Conservation (phyloP, 306 rosid genomes). For the Vigna mungo region DNA sequence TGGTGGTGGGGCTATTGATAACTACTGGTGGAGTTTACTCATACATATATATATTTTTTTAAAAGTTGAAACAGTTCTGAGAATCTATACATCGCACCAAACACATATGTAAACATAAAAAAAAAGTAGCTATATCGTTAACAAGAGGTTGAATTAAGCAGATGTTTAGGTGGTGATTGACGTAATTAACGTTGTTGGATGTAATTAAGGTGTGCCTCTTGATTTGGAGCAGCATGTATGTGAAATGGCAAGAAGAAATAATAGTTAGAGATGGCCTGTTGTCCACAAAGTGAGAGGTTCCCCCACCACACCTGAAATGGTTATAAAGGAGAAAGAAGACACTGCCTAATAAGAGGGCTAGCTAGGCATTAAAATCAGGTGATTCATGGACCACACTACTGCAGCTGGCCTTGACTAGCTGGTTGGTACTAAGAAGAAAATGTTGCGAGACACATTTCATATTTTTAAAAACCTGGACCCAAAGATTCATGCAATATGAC, state of each 20-base stretch:
- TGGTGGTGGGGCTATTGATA: too few species aligned
- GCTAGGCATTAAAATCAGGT: conserved; percentile 63
- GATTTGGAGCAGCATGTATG: conserved; percentile 35
- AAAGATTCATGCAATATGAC: conserved; percentile 54
- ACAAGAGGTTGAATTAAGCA: not conserved
- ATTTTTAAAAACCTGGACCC: conserved; percentile 52
- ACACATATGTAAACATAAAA: not conserved
- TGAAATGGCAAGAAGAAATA: conserved; percentile 17
- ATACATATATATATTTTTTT: too few species aligned
- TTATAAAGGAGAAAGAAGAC: conserved; percentile 47
- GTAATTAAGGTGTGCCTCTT: conserved; percentile 8
- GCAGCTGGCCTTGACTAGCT: conserved; percentile 52
- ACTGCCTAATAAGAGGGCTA: conserved; percentile 44
- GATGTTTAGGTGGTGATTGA: conserved; percentile 7
- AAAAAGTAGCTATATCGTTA: not conserved
- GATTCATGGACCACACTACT: conserved; percentile 70
- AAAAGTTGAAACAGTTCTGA: too few species aligned
- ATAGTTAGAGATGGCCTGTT: conserved; percentile 12
- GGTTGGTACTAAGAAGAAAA: conserved; percentile 49
- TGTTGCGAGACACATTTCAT: conserved; percentile 32
- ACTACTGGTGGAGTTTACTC: too few species aligned
- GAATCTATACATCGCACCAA: too few species aligned
- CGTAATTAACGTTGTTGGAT: not conserved
- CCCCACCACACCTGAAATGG: conserved; percentile 55
- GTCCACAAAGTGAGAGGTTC: conserved; percentile 38